Percentiles rank a stretch among this genome's conserved stretches.
Conservation (phyloP, 164 flowering plant genomes). For the grape (Vitis vinifera) region ASM3070453v1 NC_081807.1:710501-711000, state of each 20-base stretch:
- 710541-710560: constrained; percentile 76
- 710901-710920: constrained; percentile 90
- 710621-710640: constrained; percentile 91
- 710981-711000: constrained; percentile 62
- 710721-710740: constrained; percentile 91
- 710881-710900: constrained; percentile 74
- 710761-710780: constrained; percentile 77
- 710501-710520: constrained; percentile 61
- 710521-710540: constrained; percentile 67
- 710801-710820: constrained; percentile 90
- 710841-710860: constrained; percentile 89
- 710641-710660: constrained; percentile 88
- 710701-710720: constrained; percentile 86
- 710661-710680: constrained; percentile 94
- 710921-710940: constrained; percentile 95
- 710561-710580: constrained; percentile 66
- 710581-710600: constrained; percentile 83
- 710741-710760: constrained; percentile 96
- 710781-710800: constrained; percentile 79
- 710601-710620: constrained; percentile 76
- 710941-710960: constrained; percentile 91
- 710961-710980: constrained; percentile 83
- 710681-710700: constrained; percentile 87
- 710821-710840: constrained; percentile 88
- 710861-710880: constrained; percentile 82